phyloP scores from a whole-genome alignment of 306 rosid genomes.

The Ormosia semicastrata region DNA sequence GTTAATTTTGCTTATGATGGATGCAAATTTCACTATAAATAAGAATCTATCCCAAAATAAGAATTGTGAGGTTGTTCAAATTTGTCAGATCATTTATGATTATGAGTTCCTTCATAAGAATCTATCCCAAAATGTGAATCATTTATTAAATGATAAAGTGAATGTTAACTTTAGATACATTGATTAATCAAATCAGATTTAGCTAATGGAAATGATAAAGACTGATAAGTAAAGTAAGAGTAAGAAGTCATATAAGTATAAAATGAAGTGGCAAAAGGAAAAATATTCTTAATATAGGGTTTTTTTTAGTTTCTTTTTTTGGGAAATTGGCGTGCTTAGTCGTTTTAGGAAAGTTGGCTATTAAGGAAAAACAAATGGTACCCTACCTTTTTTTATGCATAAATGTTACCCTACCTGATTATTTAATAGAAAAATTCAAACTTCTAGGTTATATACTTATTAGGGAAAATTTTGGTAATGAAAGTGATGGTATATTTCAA shows the following conservation, averaged over 20 bases:
- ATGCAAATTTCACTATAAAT: neutral
- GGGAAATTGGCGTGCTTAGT: no score
- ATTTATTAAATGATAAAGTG: neutral
- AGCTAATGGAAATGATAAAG: neutral
- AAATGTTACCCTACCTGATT: no score
- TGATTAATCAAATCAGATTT: neutral
- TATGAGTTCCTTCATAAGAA: slow-evolving; percentile 32
- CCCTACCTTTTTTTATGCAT: no score
- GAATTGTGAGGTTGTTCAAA: neutral
- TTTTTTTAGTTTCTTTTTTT: no score
- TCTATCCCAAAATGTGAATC: neutral
- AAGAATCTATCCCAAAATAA: neutral
- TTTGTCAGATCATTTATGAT: neutral
- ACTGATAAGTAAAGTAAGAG: neutral
- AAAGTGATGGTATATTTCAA: no score
- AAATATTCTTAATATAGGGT: neutral
- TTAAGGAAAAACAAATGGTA: no score
- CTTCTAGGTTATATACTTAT: no score
- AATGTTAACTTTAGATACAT: neutral
- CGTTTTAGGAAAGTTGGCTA: no score
- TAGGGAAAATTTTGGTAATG: no score
- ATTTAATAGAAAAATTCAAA: no score
- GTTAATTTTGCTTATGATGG: neutral
- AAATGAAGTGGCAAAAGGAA: neutral
- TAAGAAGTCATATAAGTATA: neutral